Conservation (phyloP, 2,329 filamentous ascomycete genomes). For the Graphiopsis chlorocephala region DNA sequence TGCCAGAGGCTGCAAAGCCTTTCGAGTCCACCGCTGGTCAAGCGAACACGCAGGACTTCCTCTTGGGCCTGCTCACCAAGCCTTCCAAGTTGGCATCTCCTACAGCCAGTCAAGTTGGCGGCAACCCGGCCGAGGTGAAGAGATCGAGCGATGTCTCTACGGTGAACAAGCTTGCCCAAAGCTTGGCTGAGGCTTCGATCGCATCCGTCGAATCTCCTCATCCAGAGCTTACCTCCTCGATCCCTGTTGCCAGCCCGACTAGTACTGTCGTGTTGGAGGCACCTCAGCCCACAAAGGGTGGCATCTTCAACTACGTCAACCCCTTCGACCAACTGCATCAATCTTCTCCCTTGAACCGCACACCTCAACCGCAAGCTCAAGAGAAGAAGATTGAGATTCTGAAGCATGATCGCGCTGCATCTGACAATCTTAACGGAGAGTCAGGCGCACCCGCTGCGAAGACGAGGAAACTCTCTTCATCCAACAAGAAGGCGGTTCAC, state of each 20-base stretch:
- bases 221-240: conserved; percentile 27
- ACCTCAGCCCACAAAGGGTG: conserved; percentile 36
- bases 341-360: conserved; percentile 60
- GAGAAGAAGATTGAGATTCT: conserved; percentile 44
- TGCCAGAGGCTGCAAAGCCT: conserved; percentile 25
- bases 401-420: conserved; percentile 44
- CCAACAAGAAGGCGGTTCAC: conserved; percentile 20
- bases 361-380: conserved; percentile 43
- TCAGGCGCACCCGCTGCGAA: conserved; percentile 32
- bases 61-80: conserved; percentile 81
- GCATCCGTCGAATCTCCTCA: conserved; percentile 35
- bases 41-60: conserved; percentile 75
- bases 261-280: conserved; percentile 39
- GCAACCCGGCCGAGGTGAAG: conserved; percentile 9
- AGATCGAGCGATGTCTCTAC: conserved; percentile 18
- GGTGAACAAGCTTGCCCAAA: conserved; percentile 45
- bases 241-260: conserved; percentile 31
- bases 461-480: conserved; percentile 35
- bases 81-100: conserved; percentile 41
- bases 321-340: conserved; percentile 69
- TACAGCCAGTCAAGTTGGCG: conserved; percentile 29
- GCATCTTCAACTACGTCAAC: conserved; percentile 68
- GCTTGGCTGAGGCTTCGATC: conserved; percentile 44
- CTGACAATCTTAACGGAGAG: conserved; percentile 30
- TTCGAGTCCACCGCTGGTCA: conserved; percentile 31